Evolutionary conservation across 2,329 filamentous ascomycete species (phyloP).

Genomic region (Magnaporthiopsis poae): DNA sequence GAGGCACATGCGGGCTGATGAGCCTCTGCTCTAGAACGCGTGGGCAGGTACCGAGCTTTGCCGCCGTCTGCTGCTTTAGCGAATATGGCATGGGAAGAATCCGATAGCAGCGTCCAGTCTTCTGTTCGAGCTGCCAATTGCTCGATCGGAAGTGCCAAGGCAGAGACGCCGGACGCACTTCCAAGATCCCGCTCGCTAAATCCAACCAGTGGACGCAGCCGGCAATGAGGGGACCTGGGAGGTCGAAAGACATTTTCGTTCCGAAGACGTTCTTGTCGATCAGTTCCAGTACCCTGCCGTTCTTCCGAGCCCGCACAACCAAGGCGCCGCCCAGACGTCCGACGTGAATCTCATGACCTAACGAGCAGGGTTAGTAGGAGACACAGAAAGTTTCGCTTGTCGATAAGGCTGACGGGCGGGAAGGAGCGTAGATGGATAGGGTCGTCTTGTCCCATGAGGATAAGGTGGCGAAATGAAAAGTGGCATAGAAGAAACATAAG

Average conservation of each 20-base stretch:
- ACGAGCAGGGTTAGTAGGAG: background rate
- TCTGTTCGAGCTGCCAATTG: constrained; percentile 27
- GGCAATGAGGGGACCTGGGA: constrained; percentile 40
- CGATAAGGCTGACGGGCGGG: background rate
- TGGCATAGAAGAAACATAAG: no score
- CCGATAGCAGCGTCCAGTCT: constrained; percentile 10
- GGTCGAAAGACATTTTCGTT: constrained; percentile 28
- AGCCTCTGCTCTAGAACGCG: constrained; percentile 19
- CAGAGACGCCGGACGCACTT: constrained; percentile 30
- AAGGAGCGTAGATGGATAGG: no score
- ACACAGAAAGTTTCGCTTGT: background rate
- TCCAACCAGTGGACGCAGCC: constrained; percentile 54
- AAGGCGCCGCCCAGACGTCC: constrained; percentile 32
- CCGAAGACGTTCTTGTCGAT: constrained; percentile 15
- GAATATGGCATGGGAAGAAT: background rate
- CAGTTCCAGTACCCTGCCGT: constrained; percentile 7
- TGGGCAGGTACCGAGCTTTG: background rate
- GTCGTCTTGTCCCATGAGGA: background rate
- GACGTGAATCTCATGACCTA: constrained; percentile 40
- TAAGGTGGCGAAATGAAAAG: no score
- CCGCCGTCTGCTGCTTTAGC: no score
- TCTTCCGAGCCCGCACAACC: constrained; percentile 31
- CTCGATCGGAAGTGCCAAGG: constrained; percentile 19
- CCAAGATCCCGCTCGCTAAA: constrained; percentile 27
- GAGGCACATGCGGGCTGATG: constrained; percentile 36